Evolutionary conservation across 169 alveolate genomes (phyloP), one percentile per base, ranked within the genome.

Genomic region (Plasmodium berghei): DNA sequence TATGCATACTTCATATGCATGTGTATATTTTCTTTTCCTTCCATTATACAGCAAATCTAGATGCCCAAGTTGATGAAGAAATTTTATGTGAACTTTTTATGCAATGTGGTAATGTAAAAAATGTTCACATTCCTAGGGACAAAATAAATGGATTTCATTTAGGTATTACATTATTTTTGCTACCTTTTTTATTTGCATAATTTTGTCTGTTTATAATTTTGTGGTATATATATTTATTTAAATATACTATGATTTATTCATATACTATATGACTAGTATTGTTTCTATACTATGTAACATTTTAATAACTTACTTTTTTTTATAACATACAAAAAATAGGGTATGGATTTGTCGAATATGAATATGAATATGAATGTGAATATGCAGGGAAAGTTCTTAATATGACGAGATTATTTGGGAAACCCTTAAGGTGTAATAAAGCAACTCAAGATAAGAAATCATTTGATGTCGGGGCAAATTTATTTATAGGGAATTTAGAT

Each of bases 321-420:
- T 12, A 9, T 16, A 14, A 14, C 22, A 10, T 20, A 28, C 69
- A 14, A n/a, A 59, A 45, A 14, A 49, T 93, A 88, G 99, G 99
- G 0, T 99, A 97, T 71, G 99, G 99, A 16, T 99, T 99, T 94
- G 99, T 99, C 62, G 99, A 99, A 89, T 98, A 97, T 87, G 98
- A 97, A 88, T 93, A 94, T 66, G 99, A 97, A 75, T 98, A 95
- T 61, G 99, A 98, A 92, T 99, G 99, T 4, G 99, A 99, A 77
- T 99, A 98, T 89, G 99, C 99, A 9, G 96, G 98, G 52, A 97
- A 97, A 90, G 96, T 99, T 14, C 95, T 99, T 98, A 99, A 98
- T 92, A 97, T 98, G 98, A 96, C 98, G 22, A 98, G 98, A 93
- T 95, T 99, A 70, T 99, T 94, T 91, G 98, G 98, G 59, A 98